Evolutionary conservation across 2,329 filamentous ascomycete genomes (phyloP).

Genomic region (Ilyonectria mors-panacis): DNA sequence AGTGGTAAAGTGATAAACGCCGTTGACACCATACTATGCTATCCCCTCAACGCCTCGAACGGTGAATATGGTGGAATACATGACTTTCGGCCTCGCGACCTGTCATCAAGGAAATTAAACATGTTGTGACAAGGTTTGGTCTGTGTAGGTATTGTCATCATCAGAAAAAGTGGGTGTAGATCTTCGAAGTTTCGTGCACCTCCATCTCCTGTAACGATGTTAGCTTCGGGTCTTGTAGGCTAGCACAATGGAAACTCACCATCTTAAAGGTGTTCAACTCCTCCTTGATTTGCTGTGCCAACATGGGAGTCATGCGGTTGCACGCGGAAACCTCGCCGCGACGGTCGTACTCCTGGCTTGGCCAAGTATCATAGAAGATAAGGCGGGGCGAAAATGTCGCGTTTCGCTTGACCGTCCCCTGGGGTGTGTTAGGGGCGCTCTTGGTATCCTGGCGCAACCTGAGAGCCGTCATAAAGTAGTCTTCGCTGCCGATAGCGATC

Average conservation of each 20-base stretch:
- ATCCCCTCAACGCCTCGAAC: slow-evolving; percentile 66
- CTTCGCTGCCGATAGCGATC: slow-evolving; percentile 83
- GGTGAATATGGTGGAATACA: slow-evolving; percentile 68
- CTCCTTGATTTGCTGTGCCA: slow-evolving; percentile 99
- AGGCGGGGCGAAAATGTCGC: slow-evolving; percentile 92
- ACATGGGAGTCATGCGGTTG: slow-evolving; percentile 95
- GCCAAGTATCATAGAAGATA: slow-evolving; percentile 97
- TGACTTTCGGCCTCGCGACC: slow-evolving; percentile 53
- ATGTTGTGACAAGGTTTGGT: slow-evolving; percentile 44
- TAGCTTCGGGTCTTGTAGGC: slow-evolving; percentile 50
- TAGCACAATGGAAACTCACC: slow-evolving; percentile 54
- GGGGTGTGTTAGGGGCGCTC: slow-evolving; percentile 85
- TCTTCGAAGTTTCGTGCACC: slow-evolving; percentile 98
- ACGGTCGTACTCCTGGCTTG: slow-evolving; percentile 94
- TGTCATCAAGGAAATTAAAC: slow-evolving; percentile 48
- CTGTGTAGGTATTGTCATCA: slow-evolving; percentile 53
- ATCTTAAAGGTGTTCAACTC: slow-evolving; percentile 99
- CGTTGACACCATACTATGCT: slow-evolving; percentile 72
- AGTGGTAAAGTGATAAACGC: slow-evolving; percentile 63
- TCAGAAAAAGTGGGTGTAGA: slow-evolving; percentile 99
- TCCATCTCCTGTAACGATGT: slow-evolving; percentile 88
- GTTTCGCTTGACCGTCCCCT: slow-evolving; percentile 73
- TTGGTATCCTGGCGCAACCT: slow-evolving; percentile 83
- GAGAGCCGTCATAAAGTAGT: slow-evolving; percentile 88
- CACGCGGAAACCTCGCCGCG: slow-evolving; percentile 97